Conservation (phyloP, 2,329 filamentous ascomycete species). For the Ilyonectria destructans region DNA sequence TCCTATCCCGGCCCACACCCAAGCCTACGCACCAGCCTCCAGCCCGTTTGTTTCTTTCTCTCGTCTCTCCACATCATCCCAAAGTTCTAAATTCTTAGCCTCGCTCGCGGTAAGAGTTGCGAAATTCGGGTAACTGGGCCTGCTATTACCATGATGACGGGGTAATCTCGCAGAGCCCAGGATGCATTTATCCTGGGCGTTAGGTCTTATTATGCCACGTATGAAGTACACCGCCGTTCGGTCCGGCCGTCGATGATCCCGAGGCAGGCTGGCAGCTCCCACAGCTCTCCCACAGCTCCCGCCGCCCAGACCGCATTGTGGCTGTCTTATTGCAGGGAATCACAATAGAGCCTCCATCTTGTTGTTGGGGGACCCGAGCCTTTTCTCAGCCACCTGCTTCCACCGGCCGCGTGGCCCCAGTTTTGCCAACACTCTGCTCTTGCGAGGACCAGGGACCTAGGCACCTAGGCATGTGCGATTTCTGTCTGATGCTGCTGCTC, state of each 20-base stretch:
- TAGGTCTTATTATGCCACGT: slow-evolving; percentile 12
- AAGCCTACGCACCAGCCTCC: slow-evolving; percentile 3
- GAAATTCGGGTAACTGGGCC: background rate
- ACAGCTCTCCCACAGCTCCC: background rate
- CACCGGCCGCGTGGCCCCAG: slow-evolving; percentile 12
- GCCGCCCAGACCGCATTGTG: slow-evolving; percentile 9
- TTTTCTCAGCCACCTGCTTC: slow-evolving; percentile 18
- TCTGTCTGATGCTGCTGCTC: background rate
- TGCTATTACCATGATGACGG: background rate
- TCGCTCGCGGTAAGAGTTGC: slow-evolving; percentile 10
- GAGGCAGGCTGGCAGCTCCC: background rate
- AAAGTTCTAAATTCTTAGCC: slow-evolving; percentile 15
- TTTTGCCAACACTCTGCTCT: slow-evolving; percentile 1
- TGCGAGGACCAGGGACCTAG: background rate
- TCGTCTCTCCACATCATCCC: slow-evolving; percentile 5
- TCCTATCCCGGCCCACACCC: slow-evolving; percentile 2
- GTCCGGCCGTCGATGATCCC: background rate
- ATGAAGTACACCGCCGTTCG: too few species aligned
- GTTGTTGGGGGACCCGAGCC: background rate
- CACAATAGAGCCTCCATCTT: background rate
- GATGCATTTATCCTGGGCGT: slow-evolving; percentile 1
- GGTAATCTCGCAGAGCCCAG: slow-evolving; percentile 16
- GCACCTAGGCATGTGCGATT: slow-evolving; percentile 15
- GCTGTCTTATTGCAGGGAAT: slow-evolving; percentile 18
- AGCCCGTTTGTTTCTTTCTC: slow-evolving; percentile 24